Conservation (phyloP, 176 grass and related monocot genomes). For the Poa annua region DNA sequence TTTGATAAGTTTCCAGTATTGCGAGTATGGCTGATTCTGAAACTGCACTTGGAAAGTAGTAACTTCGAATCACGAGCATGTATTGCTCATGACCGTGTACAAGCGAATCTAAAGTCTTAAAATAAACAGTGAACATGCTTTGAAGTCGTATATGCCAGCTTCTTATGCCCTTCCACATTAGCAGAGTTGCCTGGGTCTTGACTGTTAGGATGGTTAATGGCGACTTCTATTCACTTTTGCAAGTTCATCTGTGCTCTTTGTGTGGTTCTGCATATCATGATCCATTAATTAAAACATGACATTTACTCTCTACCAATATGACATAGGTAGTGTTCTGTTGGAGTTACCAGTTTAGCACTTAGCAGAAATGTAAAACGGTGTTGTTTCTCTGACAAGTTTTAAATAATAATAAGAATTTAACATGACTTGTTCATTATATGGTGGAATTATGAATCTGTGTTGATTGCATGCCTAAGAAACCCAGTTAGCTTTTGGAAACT, state of each 20-base stretch:
- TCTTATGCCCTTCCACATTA: constrained; percentile 27
- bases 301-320: not conserved
- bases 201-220: constrained; percentile 54
- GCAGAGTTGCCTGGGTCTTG: constrained; percentile 64
- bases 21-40: not conserved
- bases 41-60: not conserved
- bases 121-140: constrained; percentile 8
- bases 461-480: constrained; percentile 8
- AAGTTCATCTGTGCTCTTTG: constrained; percentile 6
- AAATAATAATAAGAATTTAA: constrained; percentile 11
- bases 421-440: not conserved
- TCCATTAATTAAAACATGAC: constrained; percentile 4
- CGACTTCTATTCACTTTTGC: constrained; percentile 31
- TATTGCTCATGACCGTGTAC: constrained; percentile 3
- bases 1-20: not conserved
- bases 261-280: not conserved
- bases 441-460: not conserved
- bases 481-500: constrained; percentile 22
- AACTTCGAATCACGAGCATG: not conserved
- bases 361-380: not conserved
- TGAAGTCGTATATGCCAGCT: constrained; percentile 15
- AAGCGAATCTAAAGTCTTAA: not conserved
- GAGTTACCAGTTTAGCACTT: not conserved
- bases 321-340: not conserved
- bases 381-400: not conserved